Conservation (phyloP, 1,284 basidiomycete species). For the Calocybe gambosa region DNA sequence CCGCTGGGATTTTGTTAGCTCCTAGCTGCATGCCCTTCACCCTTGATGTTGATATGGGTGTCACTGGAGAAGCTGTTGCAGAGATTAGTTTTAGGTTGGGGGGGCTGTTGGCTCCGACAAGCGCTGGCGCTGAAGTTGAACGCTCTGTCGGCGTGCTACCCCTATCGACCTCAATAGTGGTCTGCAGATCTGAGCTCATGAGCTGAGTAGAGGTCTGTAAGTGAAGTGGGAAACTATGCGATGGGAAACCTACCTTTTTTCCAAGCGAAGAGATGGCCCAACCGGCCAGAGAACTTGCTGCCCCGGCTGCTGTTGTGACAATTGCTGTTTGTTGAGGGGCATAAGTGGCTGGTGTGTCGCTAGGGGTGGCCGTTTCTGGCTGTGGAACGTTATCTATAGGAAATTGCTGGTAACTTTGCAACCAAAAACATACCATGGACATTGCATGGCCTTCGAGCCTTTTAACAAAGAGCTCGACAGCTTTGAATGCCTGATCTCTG, state of each 20-base stretch:
- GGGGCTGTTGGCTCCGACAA: slow-evolving; percentile 16
- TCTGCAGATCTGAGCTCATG: slow-evolving; percentile 66
- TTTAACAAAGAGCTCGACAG: slow-evolving; percentile 81
- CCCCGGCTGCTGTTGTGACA: slow-evolving; percentile 82
- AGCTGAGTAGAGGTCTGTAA: slow-evolving; percentile 38
- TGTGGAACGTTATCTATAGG: slow-evolving; percentile 22
- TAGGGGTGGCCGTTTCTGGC: slow-evolving; percentile 62
- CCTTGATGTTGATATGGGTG: slow-evolving; percentile 28
- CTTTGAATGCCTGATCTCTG: slow-evolving; percentile 91
- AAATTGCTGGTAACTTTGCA: neutral
- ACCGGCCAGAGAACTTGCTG: slow-evolving; percentile 84
- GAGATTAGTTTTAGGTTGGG: slow-evolving; percentile 11
- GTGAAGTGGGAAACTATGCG: slow-evolving; percentile 1
- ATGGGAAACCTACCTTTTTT: slow-evolving; percentile 50
- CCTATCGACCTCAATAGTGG: slow-evolving; percentile 42
- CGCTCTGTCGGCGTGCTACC: slow-evolving; percentile 29
- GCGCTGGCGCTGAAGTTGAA: slow-evolving; percentile 30
- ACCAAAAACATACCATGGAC: slow-evolving; percentile 56
- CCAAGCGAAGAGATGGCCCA: slow-evolving; percentile 91
- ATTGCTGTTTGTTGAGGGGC: slow-evolving; percentile 50
- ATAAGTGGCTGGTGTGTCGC: slow-evolving; percentile 29
- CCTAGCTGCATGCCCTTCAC: slow-evolving; percentile 72
- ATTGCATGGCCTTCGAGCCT: slow-evolving; percentile 74
- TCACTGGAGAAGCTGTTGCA: slow-evolving; percentile 10
- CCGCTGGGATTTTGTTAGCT: slow-evolving; percentile 39